Percentiles rank a stretch among this genome's conserved stretches.
Conservation (phyloP, 176 grass and related monocot species). For the Dendrocalamus sinicus region DNA sequence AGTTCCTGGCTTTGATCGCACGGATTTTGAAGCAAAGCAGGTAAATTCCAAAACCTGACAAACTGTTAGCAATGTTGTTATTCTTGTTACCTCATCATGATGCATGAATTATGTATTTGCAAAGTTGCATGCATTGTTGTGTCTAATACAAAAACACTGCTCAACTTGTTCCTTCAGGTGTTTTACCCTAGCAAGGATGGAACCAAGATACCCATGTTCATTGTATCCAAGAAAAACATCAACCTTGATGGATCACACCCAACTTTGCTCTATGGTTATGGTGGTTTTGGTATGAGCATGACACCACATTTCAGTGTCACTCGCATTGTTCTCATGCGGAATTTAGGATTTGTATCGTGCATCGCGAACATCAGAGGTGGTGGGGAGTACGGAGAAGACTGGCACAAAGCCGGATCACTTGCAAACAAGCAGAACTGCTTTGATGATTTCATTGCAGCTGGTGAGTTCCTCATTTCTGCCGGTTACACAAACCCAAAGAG, state of each 20-base stretch:
- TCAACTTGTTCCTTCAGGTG: constrained; percentile 43
- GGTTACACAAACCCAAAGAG: constrained; percentile 66
- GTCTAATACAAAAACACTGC: background rate
- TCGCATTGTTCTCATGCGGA: constrained; percentile 69
- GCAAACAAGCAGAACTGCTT: constrained; percentile 96
- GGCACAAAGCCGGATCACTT: constrained; percentile 73
- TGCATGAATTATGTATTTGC: background rate
- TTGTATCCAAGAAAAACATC: constrained; percentile 69
- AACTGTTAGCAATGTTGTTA: background rate
- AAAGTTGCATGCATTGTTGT: background rate
- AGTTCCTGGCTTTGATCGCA: constrained; percentile 71
- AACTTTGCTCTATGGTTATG: constrained; percentile 79
- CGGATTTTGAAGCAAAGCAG: constrained; percentile 76
- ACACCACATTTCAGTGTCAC: constrained; percentile 73
- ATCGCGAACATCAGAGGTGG: constrained; percentile 88
- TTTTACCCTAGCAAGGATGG: constrained; percentile 73
- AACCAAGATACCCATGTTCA: constrained; percentile 88
- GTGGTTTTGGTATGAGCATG: constrained; percentile 79
- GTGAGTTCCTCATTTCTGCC: constrained; percentile 70
- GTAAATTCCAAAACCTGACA: constrained; percentile 24
- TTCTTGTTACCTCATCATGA: background rate
- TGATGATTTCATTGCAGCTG: constrained; percentile 78
- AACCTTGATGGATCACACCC: constrained; percentile 72
- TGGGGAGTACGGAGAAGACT: constrained; percentile 91
- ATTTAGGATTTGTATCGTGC: constrained; percentile 71